Conservation (phyloP, 345 rosid genomes). For the Eucalyptus pauciflora region DNA sequence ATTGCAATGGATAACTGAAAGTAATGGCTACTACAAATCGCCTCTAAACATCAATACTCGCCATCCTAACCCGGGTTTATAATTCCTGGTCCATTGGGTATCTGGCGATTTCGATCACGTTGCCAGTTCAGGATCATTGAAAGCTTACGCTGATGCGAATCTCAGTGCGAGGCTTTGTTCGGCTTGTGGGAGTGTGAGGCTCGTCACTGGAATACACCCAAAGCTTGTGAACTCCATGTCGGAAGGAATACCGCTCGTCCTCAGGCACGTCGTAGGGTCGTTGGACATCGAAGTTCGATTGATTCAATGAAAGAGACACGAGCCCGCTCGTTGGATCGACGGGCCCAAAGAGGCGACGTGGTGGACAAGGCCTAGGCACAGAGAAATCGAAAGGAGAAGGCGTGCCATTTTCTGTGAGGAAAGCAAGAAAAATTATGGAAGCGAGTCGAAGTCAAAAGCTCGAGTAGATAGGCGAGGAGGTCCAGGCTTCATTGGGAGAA, state of each 20-base stretch:
- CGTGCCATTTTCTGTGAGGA: not conserved
- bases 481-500: not conserved
- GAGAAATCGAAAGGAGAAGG: not conserved
- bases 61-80: not conserved
- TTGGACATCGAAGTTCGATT: not conserved
- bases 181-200: not conserved
- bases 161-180: slow-evolving; percentile 8
- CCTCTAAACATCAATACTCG: not conserved
- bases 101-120: not conserved
- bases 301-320: not conserved
- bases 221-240: slow-evolving; percentile 12
- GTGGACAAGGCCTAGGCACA: not conserved
- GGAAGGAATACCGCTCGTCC: slow-evolving; percentile 2
- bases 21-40: not conserved
- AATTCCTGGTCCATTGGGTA: not conserved
- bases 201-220: slow-evolving; percentile 15
- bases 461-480: not conserved
- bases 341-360: not conserved
- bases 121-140: not conserved
- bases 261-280: slow-evolving; percentile 3
- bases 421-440: not conserved
- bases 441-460: not conserved
- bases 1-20: not conserved
- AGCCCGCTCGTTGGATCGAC: slow-evolving; percentile 1
- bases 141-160: not conserved